phyloP scores from a whole-genome alignment of 176 grass and related monocot species.

The Thinopyrum elongatum region DNA sequence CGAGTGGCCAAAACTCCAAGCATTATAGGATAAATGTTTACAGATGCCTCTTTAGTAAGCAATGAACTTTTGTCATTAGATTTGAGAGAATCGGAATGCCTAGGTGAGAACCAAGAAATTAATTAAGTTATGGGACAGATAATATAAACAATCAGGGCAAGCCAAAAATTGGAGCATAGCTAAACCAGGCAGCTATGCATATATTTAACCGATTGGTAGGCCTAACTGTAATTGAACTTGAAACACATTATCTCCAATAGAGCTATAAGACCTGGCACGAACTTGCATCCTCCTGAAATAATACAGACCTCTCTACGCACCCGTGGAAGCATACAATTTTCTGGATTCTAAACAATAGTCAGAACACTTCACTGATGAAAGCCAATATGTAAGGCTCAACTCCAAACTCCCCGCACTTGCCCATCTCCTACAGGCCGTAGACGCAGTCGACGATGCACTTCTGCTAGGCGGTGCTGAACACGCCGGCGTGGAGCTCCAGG shows the following conservation, averaged over 20 bases:
- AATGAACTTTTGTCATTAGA: constrained; percentile 3
- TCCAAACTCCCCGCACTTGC: constrained; percentile 42
- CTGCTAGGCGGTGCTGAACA: constrained; percentile 50
- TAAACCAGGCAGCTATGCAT: background rate
- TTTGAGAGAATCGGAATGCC: constrained; percentile 44
- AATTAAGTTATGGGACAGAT: too few species aligned
- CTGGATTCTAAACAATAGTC: background rate
- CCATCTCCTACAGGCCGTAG: constrained; percentile 40
- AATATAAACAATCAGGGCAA: background rate
- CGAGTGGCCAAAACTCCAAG: constrained; percentile 67
- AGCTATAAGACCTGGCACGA: background rate
- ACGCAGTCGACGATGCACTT: constrained; percentile 29
- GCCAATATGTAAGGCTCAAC: constrained; percentile 21
- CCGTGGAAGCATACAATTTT: background rate
- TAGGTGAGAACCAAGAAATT: constrained; percentile 6
- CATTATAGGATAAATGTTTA: constrained; percentile 76
- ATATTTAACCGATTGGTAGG: background rate
- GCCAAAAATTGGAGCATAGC: background rate
- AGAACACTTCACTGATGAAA: background rate
- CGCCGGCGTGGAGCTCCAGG: constrained; percentile 44
- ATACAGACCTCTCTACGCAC: background rate
- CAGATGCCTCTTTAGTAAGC: constrained; percentile 27
- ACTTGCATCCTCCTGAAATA: too few species aligned
- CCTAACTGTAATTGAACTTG: background rate
- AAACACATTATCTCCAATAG: background rate